Evolutionary conservation across 2,329 filamentous ascomycete genomes (phyloP), one percentile per base, ranked within the genome.

Genomic region (Penicillium sp.): DNA sequence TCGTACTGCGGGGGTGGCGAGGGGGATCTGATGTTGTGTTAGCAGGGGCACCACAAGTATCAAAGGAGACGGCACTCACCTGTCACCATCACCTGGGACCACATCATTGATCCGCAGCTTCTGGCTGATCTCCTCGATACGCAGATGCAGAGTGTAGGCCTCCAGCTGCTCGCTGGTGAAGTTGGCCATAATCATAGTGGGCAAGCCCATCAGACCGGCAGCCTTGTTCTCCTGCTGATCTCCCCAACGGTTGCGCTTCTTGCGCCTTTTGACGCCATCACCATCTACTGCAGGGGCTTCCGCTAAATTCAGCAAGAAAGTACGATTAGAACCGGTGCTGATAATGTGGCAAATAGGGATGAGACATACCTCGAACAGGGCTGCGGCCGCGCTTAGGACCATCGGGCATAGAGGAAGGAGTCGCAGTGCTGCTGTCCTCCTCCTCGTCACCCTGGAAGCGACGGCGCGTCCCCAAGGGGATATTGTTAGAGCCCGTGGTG

Each of bases 81-180:
- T 87, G 73, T 98, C 93, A 67, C 92, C 93, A 79, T 98, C 95
- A 67, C 91, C 91, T 57, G 95, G 95, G 61, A 99, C 95, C 53
- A 99, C 95, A 82, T 99, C 95, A 80, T 98, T 96, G 77, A 99
- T 99, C 72, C 93, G 90, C 67, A 99, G 86, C 84, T 99, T 99
- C 80, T 99, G 93, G 74, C 92, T 98, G 71, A 99, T 99, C 78
- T 99, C 95, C 77, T 99, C 93, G 72, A 99, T 98, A 71, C 95
- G 91, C 71, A 99, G 81, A 79, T 99, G 93, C 66, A 98, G 82
- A 22, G 93, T 95, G 75, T 99, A 99, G 21, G 95, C 95, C 75
- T 99, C 95, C 54, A 98, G 86, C 82, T 99, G 95, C 78, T 99
- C 95, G 73, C 89, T 93, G 55, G 95, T 99, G 92, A 99, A 99